Base-by-base conservation (phyloP, 2,329 filamentous ascomycete species). In the Aspergillus ustus region DNA sequence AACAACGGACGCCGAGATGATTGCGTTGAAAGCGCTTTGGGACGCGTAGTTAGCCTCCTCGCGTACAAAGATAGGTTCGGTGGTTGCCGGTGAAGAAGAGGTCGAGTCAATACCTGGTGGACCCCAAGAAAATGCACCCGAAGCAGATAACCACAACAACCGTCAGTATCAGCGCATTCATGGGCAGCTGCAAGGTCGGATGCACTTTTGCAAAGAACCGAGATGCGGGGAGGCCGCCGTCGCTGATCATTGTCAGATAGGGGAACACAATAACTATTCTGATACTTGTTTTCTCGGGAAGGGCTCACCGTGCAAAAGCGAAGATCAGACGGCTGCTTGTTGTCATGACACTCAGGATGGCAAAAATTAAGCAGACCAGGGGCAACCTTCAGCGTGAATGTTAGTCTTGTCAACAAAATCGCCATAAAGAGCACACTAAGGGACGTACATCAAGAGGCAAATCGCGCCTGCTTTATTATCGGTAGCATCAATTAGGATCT, bases 11-110 rank as follows among this genome's bases (percentile, higher is more conserved):
- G 89, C 85, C 0, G 88, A 87, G 1, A 90, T 83, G 67, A 92
- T 90, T 15, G 89, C 89, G 46, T 89, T 91, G 76, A 92, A 91
- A 0, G 89, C 89, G 61, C 84, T 85, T n/a, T n/a, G n/a, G n/a
- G n/a, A n/a, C n/a, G n/a, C n/a, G n/a, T n/a, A n/a, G n/a, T n/a
- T n/a, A n/a, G n/a, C n/a, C n/a, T n/a, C n/a, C n/a, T n/a, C n/a
- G n/a, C n/a, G n/a, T n/a, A n/a, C n/a, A n/a, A n/a, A n/a, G n/a
- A n/a, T n/a, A n/a, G n/a, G n/a, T n/a, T n/a, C n/a, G n/a, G n/a
- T n/a, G n/a, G n/a, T n/a, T n/a, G n/a, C n/a, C n/a, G n/a, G n/a
- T n/a, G n/a, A n/a, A n/a, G n/a, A n/a, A n/a, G n/a, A n/a, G n/a
- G n/a, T n/a, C n/a, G n/a, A n/a, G 53, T 17, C 25, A 4, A 11